Base-by-base conservation (phyloP, 495 filamentous ascomycete species). In the Penicillium daleae region DNA sequence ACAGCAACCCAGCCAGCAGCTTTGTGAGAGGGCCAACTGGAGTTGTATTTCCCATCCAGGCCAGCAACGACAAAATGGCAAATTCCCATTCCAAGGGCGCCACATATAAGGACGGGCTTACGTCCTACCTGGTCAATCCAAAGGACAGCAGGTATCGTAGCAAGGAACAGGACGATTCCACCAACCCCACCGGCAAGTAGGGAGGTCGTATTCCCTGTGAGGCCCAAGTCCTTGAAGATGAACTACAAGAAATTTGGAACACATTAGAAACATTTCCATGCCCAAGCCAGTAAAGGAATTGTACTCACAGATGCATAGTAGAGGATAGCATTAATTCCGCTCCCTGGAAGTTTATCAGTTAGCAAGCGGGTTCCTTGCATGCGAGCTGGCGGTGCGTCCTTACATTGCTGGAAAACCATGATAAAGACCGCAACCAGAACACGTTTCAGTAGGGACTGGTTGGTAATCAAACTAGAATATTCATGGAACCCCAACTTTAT, bases 71-170 rank as follows among this genome's bases (percentile, higher is more conserved):
- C 77, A 60, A 83, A 72, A 54, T 82, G 81, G 64, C 88, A 83
- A 31, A 68, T 74, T 0, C 82, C 87, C 91, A 94, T 96, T 37
- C 85, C 87, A 42, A 90, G 69, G 8, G 87, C 89, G 46, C 92
- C 90, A 9, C 78, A 85, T 50, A 93, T 85, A 24, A 96, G 82
- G n/a, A 93, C 81, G n/a, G 87, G 84, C 61, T 90, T 84, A 17
- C 90, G 89, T 29, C 90, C 90, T 31, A 86, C 86, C 58, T 83
- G 84, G 67, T 93, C 90, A 65, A 92, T 87, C 77, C 87, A 90
- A 67, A 91, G 82, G 66, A 88, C 90, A 56, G 86, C 87, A 40
- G 88, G 76, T 13, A 85, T 78, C 4, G 88, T 90, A 70, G 88
- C 88, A 65, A 91, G 76, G 74, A 92, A 91, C 70, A 91, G 89